phyloP scores from a whole-genome alignment of 179 eudicot species.

The Pouteria campechiana region DNA sequence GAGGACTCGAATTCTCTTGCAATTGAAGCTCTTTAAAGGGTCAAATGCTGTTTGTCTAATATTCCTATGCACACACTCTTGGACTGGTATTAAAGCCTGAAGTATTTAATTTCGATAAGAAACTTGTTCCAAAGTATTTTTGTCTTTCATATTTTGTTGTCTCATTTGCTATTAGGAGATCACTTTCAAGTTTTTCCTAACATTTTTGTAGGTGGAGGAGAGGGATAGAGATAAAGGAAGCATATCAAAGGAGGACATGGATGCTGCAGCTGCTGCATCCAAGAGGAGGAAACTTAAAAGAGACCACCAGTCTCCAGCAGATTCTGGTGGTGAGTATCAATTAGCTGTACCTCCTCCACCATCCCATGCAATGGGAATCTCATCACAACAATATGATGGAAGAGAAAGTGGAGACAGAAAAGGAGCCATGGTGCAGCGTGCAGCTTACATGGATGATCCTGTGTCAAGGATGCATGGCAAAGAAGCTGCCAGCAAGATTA shows the following conservation, averaged over 20 bases:
- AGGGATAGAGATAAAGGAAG: slow-evolving; percentile 62
- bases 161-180: too few species aligned
- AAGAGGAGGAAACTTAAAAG: slow-evolving; percentile 91
- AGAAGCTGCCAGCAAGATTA: slow-evolving; percentile 63
- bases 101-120: too few species aligned
- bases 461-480: slow-evolving; percentile 60
- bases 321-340: slow-evolving; percentile 89
- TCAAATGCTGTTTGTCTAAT: too few species aligned
- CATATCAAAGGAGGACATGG: slow-evolving; percentile 65
- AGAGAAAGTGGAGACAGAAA: slow-evolving; percentile 86
- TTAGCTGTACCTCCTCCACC: slow-evolving; percentile 53
- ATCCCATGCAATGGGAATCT: slow-evolving; percentile 37
- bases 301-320: slow-evolving; percentile 53
- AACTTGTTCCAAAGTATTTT: too few species aligned
- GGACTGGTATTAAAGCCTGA: too few species aligned
- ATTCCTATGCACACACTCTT: too few species aligned
- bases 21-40: too few species aligned
- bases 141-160: too few species aligned
- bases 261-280: slow-evolving; percentile 57
- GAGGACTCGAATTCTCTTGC: too few species aligned
- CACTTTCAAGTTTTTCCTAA: too few species aligned
- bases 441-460: slow-evolving; percentile 69
- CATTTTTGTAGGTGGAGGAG: slow-evolving; percentile 66
- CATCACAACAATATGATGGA: slow-evolving; percentile 61
- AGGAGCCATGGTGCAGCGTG: slow-evolving; percentile 54